Evolutionary conservation across 495 filamentous ascomycete genomes (phyloP), one percentile per base, ranked within the genome.

Genomic region (Xylaria intraflava): DNA sequence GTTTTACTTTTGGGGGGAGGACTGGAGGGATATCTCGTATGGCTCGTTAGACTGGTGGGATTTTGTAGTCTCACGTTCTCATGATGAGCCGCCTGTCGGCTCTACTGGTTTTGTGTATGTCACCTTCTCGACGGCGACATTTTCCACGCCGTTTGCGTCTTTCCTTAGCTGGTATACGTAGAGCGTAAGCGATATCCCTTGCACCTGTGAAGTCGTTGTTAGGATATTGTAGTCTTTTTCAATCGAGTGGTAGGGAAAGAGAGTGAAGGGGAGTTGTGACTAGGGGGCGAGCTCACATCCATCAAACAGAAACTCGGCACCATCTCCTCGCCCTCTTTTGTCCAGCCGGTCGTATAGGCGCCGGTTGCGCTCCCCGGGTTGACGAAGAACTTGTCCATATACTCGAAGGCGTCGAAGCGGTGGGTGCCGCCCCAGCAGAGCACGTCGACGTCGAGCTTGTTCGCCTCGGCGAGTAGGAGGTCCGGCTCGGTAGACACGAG

Each of bases 371-470:
- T 94, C n/a, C 93, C 93, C 2, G 93, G 93, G 66, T 97, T 98
- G 39, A 98, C 85, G 70, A 98, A 98, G 75, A 98, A 98, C 69
- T 94, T 89, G 47, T 93, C 94, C 76, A 96, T 94, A 72, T 96
- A 84, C 76, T 98, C 94, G 65, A 95, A 98, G 26, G 94, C 95
- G 74, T 99, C 93, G 67, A 99, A 99, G 11, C 83, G 78, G 72
- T 96, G 92, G 12, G 92, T 96, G n/a, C 93, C 94, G 39, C 90
- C 93, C 90, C 90, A 99, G 58, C 95, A 83, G 49, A 99, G 72
- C 40, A 99, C 88, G 74, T 99, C 93, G 16, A 96, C 94, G 65
- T 97, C 93, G 75, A 99, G 85, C 68, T 92, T 88, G 56, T 93
- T 85, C 23, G 93, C 93, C 52, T 94, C 90, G 54, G 96, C 96